Evolutionary conservation across 1,284 basidiomycete species (phyloP), one percentile per base, ranked within the genome.

Genomic region (Trametes hirsuta): DNA sequence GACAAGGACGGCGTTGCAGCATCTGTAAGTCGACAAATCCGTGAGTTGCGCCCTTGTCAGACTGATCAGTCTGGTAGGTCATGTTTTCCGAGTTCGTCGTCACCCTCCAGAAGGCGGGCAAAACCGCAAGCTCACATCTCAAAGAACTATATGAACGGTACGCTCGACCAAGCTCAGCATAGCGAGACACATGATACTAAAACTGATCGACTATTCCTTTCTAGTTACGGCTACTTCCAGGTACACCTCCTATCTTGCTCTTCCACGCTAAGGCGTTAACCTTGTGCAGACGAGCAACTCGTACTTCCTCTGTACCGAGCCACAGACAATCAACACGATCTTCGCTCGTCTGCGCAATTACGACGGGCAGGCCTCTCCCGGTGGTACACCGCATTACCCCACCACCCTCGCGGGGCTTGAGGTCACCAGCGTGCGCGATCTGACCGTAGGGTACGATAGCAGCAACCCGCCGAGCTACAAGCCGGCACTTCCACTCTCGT

Each of bases 1-100:
- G 93, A 95, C 70, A 95, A 95, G 69, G 93, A 95, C 69, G 93
- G 93, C 2, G 84, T 94, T 47, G 83, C 90, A 55, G 88, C 90
- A 3, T 85, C 86, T 22, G 90, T 92, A 64, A 66, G 77, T 52
- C 9, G 2, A 10, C n/a, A 3, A 15, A 15, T 24, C n/a, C 34
- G 9, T 21, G 39, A 21, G 15, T 8, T 10, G 21, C 10, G 4
- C 6, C 10, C 4, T n/a, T 25, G 21, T 46, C 24, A 14, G 39
- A 24, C 24, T 10, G 6, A 25, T 9, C 4, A 11, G 24, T 21
- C 24, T 11, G 14, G 10, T 51, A 89, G 87, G 77, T 87, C 21
- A 74, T 79, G 56, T 94, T 93, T 69, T 86, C 84, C 3, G 85
- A 92, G 68, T 75, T 93, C 21, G 85, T 82, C 6, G 77, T 78